Base-by-base conservation (phyloP, 441 rosid genomes). In the Kokia cookei region DNA sequence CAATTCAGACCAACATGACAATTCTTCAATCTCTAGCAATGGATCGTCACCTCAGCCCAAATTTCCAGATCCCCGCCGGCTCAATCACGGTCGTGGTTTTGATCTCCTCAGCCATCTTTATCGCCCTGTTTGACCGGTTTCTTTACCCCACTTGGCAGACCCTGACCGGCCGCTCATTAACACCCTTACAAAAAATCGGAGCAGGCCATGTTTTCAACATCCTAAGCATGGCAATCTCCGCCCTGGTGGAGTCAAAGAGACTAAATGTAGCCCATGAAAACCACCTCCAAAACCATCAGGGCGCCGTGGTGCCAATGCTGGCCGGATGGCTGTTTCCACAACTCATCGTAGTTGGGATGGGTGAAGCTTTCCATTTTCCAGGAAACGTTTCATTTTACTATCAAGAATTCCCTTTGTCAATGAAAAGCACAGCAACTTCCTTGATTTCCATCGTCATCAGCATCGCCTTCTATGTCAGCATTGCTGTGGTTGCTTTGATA, bases 21-120 rank as follows among this genome's bases (percentile, higher is more conserved):
- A 74, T 84, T 43, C 86, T 88, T 53, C 88, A 88, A 81, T 84
- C 88, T 69, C 76, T 88, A 65, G 73, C 76, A 29, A 78, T 78
- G 74, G 87, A 86, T 83, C 78, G 86, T 13, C 69, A 65, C 58
- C n/a, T 84, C 1, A 77, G 91, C 3, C 65, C 80, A 3, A 65
- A 69, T 70, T 86, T 88, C 82, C 76, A 74, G 67, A 73, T 88
- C 78, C 82, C 91, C 1, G 85, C 87, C 0, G 86, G 83, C 1
- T 83, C 89, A 2, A 13, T 88, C 0, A 13, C 53, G 35, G 87
- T 88, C 54, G 29, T 76, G 50, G 13, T 53, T n/a, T 32, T 64
- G 15, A 1, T 84, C 42, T 57, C 88, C 3, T 2, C 74, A 11
- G 68, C 80, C 59, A 35, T 77, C 19, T 67, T 64, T 26, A 14